These are phyloP conservation scores for Fraxinus velutina DNA, from an alignment of 305 asterid species.

Conservation along the genomic window DNA sequence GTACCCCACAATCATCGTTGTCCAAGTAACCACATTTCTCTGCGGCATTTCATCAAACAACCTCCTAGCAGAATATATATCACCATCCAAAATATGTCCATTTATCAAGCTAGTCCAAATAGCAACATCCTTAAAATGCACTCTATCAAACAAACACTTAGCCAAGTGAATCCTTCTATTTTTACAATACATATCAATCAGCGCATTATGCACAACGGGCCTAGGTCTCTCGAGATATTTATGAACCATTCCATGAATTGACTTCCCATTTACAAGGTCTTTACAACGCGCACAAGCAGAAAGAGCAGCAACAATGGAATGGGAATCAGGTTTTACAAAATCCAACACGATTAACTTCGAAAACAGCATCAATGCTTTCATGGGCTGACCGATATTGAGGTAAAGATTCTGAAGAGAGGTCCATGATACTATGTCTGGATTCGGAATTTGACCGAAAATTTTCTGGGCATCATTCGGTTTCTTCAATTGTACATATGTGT, in stretches of 20 bases:
- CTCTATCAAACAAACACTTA: constrained; percentile 38
- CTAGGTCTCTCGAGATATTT: constrained; percentile 40
- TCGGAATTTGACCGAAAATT: constrained; percentile 45
- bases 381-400: constrained; percentile 50
- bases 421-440: constrained; percentile 66
- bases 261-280: constrained; percentile 44
- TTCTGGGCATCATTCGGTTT: constrained; percentile 38
- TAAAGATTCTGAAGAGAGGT: constrained; percentile 59
- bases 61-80: constrained; percentile 43
- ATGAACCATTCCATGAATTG: constrained; percentile 57
- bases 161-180: constrained; percentile 41
- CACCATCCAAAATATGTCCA: constrained; percentile 48
- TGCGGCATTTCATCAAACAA: constrained; percentile 62
- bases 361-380: constrained; percentile 39
- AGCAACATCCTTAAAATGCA: constrained; percentile 50
- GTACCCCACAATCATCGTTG: constrained; percentile 72
- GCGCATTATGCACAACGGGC: constrained; percentile 53
- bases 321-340: constrained; percentile 51
- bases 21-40: constrained; percentile 74
- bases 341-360: constrained; percentile 32
- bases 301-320: constrained; percentile 58
- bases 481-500: constrained; percentile 40
- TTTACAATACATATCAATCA: constrained; percentile 73
- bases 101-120: constrained; percentile 76
- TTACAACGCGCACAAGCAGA: constrained; percentile 57